phyloP scores from a whole-genome alignment of 2,329 filamentous ascomycete species.

The Xylaria sp. region DNA sequence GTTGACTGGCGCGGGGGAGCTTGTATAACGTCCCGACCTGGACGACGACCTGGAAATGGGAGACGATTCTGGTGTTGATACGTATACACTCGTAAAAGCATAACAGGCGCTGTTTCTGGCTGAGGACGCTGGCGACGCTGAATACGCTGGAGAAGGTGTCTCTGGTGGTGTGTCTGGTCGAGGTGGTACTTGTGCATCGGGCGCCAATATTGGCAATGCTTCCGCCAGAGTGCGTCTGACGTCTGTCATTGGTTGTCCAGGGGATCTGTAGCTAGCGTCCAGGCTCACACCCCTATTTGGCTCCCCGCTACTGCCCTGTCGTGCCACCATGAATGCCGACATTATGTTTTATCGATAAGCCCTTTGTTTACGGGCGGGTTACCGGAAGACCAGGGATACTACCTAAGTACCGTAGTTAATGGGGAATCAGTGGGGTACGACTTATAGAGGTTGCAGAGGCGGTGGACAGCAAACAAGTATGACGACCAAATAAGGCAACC shows the following conservation, averaged over 20 bases:
- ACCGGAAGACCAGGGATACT: neutral
- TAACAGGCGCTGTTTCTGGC: constrained; percentile 36
- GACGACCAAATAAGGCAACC: neutral
- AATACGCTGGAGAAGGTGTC: constrained; percentile 28
- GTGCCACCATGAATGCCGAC: constrained; percentile 28
- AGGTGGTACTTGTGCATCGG: constrained; percentile 41
- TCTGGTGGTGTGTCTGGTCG: constrained; percentile 34
- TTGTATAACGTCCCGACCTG: constrained; percentile 19
- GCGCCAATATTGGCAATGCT: constrained; percentile 44
- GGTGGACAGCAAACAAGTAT: neutral
- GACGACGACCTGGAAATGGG: constrained; percentile 28
- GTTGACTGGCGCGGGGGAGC: constrained; percentile 25
- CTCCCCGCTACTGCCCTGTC: constrained; percentile 36
- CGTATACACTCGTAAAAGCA: constrained; percentile 41
- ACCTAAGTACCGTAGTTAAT: neutral
- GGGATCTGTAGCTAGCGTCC: constrained; percentile 38
- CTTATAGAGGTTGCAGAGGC: constrained; percentile 31
- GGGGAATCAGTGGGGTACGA: constrained; percentile 16
- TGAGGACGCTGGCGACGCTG: constrained; percentile 25
- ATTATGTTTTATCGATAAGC: constrained; percentile 38
- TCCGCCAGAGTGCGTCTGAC: constrained; percentile 43
- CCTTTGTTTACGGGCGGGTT: constrained; percentile 11
- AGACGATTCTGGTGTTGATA: constrained; percentile 38
- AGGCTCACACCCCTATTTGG: constrained; percentile 44
- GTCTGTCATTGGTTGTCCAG: constrained; percentile 47